Base-by-base conservation (phyloP, 495 filamentous ascomycete species). In the Corynascus novoguineensis region DNA sequence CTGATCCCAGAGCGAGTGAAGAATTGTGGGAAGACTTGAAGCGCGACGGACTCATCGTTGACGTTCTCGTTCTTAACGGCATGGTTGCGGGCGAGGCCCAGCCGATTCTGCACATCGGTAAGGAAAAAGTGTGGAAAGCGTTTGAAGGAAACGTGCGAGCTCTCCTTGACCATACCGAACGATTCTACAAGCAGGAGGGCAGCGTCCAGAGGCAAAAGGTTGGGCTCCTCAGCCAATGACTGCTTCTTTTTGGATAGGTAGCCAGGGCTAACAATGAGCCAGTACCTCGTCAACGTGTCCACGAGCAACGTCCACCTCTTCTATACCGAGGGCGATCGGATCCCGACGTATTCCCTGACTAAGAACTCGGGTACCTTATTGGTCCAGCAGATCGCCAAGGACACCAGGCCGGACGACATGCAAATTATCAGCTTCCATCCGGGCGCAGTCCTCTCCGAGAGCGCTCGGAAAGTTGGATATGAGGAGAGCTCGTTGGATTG, bases 351-450 rank as follows among this genome's bases (percentile, higher is more conserved):
- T 55, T 60, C 58, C 12, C 28, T 71, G 29, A 71, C 70, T 28
- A 78, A 78, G 68, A 67, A 66, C 37, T 60, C 74, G 0, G 74
- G 69, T 21, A 62, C 64, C 1, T 44, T 72, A 21, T 40, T 73
- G 2, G 27, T 74, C 15, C 71, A 78, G 64, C 45, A 63, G 34
- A 56, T 75, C 17, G 74, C 75, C 22, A 50, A 62, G 3, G 67
- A 73, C 14, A 46, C 60, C 0, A 27, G 61, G 19, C 40, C 63
- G 1, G 61, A 67, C 19, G 51, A 70, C 29, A 60, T 76, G 60
- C 75, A 78, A 54, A 49, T 79, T 8, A 11, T 78, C 50, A 75
- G 61, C 59, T 75, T 68, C 57, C 73, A 79, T 40, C 77, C 77
- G 0, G 76, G 77, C 32, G 53, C 59, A 11, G 60, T 79, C 28